Conservation (phyloP, 2,329 filamentous ascomycete genomes). For the Escovopsis sp. region DNA sequence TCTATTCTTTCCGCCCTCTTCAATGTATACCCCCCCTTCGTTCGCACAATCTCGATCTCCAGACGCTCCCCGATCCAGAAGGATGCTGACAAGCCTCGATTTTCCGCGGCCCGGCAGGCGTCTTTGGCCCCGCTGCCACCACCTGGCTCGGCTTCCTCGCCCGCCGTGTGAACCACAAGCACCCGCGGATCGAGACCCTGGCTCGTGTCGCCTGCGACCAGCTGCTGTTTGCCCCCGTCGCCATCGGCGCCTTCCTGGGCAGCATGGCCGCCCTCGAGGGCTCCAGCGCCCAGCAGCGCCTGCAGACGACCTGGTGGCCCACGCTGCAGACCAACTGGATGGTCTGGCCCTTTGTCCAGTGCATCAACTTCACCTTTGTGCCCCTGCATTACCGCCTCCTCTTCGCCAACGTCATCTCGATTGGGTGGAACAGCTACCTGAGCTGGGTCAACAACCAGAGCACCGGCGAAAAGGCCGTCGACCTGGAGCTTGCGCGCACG, state of each 20-base stretch:
- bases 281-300: slow-evolving; percentile 43
- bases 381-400: slow-evolving; percentile 72
- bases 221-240: slow-evolving; percentile 66
- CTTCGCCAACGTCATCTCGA: slow-evolving; percentile 69
- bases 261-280: slow-evolving; percentile 79
- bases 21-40: no score
- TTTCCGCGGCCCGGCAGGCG: slow-evolving; percentile 26
- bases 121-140: slow-evolving; percentile 81
- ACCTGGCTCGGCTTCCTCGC: slow-evolving; percentile 77
- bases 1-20: no score
- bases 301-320: slow-evolving; percentile 52
- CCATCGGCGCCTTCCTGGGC: slow-evolving; percentile 67
- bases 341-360: slow-evolving; percentile 76
- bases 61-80: no score
- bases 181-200: slow-evolving; percentile 53
- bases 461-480: slow-evolving; percentile 1
- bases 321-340: slow-evolving; percentile 74
- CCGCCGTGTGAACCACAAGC: slow-evolving; percentile 47
- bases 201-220: slow-evolving; percentile 74
- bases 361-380: slow-evolving; percentile 75
- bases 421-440: slow-evolving; percentile 51
- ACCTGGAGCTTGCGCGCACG: neutral
- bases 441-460: slow-evolving; percentile 43
- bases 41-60: no score
- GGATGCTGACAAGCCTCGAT: neutral